Conservation (phyloP, 75 land plant species). For the Selaginella moellendorffii region DNA sequence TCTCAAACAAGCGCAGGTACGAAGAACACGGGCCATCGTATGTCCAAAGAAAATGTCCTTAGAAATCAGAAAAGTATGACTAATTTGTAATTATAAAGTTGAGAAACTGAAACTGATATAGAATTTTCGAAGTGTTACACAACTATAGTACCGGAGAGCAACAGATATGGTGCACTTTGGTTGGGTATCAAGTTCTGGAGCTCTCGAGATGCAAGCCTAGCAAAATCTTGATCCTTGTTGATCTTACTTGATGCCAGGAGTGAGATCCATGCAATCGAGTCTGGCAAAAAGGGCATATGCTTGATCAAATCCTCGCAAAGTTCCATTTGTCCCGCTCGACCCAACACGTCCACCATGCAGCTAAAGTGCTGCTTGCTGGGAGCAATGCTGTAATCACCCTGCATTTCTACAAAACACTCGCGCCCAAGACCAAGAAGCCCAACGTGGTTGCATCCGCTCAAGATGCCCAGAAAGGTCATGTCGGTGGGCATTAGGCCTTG, state of each 20-base stretch:
- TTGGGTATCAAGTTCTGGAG: too few relatives aligned
- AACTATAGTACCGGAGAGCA: too few relatives aligned
- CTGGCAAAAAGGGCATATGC: constrained; percentile 28
- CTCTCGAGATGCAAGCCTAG: too few relatives aligned
- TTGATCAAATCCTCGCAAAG: constrained; percentile 20
- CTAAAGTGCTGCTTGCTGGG: constrained; percentile 23
- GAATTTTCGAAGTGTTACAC: too few relatives aligned
- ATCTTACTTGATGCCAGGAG: constrained; percentile 32
- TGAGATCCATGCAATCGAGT: constrained; percentile 26
- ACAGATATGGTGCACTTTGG: too few relatives aligned
- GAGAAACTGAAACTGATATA: too few relatives aligned
- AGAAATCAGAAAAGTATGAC: constrained; percentile 8
- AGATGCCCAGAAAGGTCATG: neutral
- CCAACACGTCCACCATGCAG: too few relatives aligned
- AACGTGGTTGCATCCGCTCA: neutral
- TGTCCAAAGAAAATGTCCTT: constrained; percentile 85
- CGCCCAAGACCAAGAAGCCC: neutral
- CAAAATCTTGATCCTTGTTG: too few relatives aligned
- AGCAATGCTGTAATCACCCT: too few relatives aligned
- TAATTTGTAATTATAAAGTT: neutral
- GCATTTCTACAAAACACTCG: too few relatives aligned
- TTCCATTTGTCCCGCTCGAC: constrained; percentile 20
- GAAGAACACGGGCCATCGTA: constrained; percentile 88
- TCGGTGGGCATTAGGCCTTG: neutral
- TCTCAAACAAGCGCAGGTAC: constrained; percentile 31